Percentiles rank a stretch among this genome's conserved stretches.
phyloP scores from a whole-genome alignment of 768 basidiomycete species.

The Butyriboletus loyo region DNA sequence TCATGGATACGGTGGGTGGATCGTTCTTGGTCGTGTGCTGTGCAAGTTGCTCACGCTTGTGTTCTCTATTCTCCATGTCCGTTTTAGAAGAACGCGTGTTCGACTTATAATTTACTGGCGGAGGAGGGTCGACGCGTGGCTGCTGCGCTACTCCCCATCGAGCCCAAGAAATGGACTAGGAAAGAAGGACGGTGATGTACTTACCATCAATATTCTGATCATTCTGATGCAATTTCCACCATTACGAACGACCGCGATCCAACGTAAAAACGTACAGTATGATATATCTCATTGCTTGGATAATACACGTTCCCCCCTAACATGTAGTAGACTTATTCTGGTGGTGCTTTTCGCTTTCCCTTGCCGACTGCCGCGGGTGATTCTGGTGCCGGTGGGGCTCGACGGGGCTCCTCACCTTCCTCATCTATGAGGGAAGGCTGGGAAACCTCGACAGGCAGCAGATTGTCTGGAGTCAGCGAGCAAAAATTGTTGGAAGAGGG shows the following conservation, averaged over 20 bases:
- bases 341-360: slow-evolving; percentile 62
- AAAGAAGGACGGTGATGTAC: slow-evolving; percentile 16
- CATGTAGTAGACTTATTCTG: slow-evolving; percentile 17
- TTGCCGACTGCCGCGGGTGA: slow-evolving; percentile 32
- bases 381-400: slow-evolving; percentile 30
- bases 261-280: slow-evolving; percentile 15
- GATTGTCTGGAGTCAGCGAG: slow-evolving; percentile 42
- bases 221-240: background rate
- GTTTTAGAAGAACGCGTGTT: slow-evolving; percentile 81
- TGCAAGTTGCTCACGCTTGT: background rate
- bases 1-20: slow-evolving; percentile 72
- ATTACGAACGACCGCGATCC: background rate
- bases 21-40: background rate
- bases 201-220: background rate
- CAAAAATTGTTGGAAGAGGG: background rate
- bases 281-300: slow-evolving; percentile 3
- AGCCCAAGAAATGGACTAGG: slow-evolving; percentile 49
- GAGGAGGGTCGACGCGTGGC: slow-evolving; percentile 95
- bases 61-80: background rate
- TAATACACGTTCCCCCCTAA: slow-evolving; percentile 4
- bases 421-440: slow-evolving; percentile 60
- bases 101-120: slow-evolving; percentile 89
- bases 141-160: slow-evolving; percentile 79
- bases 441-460: slow-evolving; percentile 57
- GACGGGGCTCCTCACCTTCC: slow-evolving; percentile 46